Evolutionary conservation across 495 filamentous ascomycete genomes (phyloP), one percentile per base, ranked within the genome.

Genomic region (Clohesyomyces aquaticus): DNA sequence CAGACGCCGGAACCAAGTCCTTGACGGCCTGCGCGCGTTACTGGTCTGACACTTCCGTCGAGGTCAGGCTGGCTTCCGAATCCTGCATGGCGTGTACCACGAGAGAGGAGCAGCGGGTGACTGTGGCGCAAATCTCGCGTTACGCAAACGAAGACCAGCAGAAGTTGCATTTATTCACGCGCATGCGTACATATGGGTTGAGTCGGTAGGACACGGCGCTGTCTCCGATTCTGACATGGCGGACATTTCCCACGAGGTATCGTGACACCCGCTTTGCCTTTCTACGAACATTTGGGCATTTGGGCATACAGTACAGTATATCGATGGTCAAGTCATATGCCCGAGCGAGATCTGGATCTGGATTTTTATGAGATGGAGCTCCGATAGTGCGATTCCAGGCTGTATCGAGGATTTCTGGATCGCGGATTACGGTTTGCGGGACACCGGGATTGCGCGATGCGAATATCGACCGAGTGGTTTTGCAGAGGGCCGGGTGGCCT

Each of bases 1-100:
- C 51, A 61, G 45, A 72, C 69, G 28, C 69, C 69, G 1, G 66
- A 64, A 52, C 69, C 66, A n/a, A 72, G 66, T 58, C 67, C 67
- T 21, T 69, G 45, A n/a, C n/a, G n/a, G n/a, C n/a, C n/a, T n/a
- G n/a, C n/a, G n/a, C n/a, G n/a, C n/a, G n/a, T n/a, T n/a, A n/a
- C n/a, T n/a, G n/a, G n/a, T n/a, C n/a, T n/a, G n/a, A n/a, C n/a
- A n/a, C n/a, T n/a, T n/a, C n/a, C n/a, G n/a, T n/a, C n/a, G n/a
- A n/a, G n/a, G n/a, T n/a, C n/a, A n/a, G n/a, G n/a, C n/a, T n/a
- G n/a, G n/a, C n/a, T n/a, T n/a, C n/a, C n/a, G n/a, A n/a, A 66
- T 19, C 27, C 11, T 22, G 19, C 14, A 27, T 42, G 10, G 9
- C 10, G n/a, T 14, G 6, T 38, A 38, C 32, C 32, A 38, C 32